phyloP scores from a whole-genome alignment of 2,329 filamentous ascomycete genomes.

The Alternaria longipes region DNA sequence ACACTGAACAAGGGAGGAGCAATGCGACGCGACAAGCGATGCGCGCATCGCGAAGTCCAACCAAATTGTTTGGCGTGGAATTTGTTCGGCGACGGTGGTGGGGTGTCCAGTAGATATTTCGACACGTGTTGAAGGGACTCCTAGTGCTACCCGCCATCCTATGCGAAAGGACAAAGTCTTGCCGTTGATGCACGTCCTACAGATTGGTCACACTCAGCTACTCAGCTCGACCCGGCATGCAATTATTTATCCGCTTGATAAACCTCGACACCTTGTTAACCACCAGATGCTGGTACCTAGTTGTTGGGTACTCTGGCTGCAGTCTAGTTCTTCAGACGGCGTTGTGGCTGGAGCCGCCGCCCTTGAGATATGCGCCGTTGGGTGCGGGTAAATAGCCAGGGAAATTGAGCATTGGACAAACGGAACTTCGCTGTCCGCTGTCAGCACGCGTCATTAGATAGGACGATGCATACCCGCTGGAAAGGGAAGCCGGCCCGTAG shows the following conservation, averaged over 20 bases:
- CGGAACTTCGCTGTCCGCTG: constrained; percentile 27
- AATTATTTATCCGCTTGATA: constrained; percentile 31
- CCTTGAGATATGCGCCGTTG: constrained; percentile 31
- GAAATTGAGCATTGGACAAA: constrained; percentile 34
- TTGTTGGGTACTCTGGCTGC: not conserved
- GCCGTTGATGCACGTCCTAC: constrained; percentile 33
- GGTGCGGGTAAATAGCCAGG: constrained; percentile 46
- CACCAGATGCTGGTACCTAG: constrained; percentile 22
- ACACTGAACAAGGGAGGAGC: constrained; percentile 14
- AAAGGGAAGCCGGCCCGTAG: constrained; percentile 5
- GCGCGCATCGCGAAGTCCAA: not conserved
- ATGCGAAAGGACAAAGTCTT: constrained; percentile 4
- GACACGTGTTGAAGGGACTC: constrained; percentile 15
- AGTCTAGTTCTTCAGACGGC: not conserved
- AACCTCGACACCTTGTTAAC: constrained; percentile 13
- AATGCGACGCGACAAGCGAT: not conserved
- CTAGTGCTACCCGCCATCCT: not conserved
- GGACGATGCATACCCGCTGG: constrained; percentile 17
- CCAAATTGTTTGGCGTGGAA: not conserved
- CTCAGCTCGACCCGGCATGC: constrained; percentile 14
- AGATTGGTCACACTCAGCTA: constrained; percentile 34
- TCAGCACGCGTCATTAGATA: constrained; percentile 30
- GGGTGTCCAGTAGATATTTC: constrained; percentile 13
- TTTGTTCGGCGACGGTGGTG: constrained; percentile 1
- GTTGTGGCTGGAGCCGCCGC: constrained; percentile 29